A percentile compares a stretch with the other conserved stretches of the same genome.
Evolutionary conservation across 139 green algal genomes (phyloP).

Genomic region (Zygnema cylindricum): DNA sequence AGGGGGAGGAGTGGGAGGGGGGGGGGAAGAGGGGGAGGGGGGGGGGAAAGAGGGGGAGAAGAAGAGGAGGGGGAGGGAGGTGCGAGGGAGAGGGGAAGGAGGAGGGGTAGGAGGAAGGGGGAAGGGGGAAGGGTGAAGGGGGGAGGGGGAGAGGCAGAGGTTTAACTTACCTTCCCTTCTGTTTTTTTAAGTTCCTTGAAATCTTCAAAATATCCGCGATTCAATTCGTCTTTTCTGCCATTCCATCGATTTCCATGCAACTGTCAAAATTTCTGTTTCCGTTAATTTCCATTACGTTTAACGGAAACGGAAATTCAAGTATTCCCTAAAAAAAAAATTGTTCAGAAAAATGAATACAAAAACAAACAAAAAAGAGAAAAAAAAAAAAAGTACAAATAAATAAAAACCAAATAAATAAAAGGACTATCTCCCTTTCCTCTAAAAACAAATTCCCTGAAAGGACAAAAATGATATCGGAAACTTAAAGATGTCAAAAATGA

Average conservation of each 20-base stretch:
- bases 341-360: not conserved
- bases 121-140: no score
- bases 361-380: not conserved
- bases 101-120: no score
- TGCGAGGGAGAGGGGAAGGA: no score
- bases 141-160: not conserved
- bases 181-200: constrained; percentile 57
- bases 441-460: no score
- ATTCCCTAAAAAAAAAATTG: not conserved
- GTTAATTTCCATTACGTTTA: no score
- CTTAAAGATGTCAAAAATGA: no score
- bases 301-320: not conserved
- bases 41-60: no score
- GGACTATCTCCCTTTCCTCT: not conserved
- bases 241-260: not conserved
- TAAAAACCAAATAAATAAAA: not conserved
- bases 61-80: no score
- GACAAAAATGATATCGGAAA: no score
- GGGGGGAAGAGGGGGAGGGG: no score
- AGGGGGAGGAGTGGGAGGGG: no score
- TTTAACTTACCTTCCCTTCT: constrained; percentile 27
- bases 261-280: not conserved
- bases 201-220: constrained; percentile 60
- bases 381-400: not conserved
- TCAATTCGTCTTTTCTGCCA: constrained; percentile 41